Base-by-base conservation (phyloP, 345 rosid species). In the Adansonia digitata region DNA sequence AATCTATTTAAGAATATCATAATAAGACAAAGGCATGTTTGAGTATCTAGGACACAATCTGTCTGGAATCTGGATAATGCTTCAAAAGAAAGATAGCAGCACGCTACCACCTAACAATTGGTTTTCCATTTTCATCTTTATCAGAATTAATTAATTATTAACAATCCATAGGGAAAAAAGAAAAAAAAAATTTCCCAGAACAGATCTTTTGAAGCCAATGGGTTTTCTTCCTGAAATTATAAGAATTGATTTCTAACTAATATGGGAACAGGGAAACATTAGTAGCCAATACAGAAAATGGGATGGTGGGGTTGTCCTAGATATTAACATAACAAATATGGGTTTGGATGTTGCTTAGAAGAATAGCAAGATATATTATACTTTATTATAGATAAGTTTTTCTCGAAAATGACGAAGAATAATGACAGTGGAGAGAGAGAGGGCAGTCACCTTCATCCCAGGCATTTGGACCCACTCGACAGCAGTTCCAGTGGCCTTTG, bases 381-480 rank as follows among this genome's bases (percentile, higher is more conserved):
- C 51, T 76, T 72, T 59, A 51, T 72, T 67, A 48, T 56, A 56
- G 5, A 56, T 24, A 4, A 45, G 31, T 34, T 64, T 68, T 77
- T 45, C 11, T 63, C 18, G 70, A 77, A 10, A 71, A 74, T 69
- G 75, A 68, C 77, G 61, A 56, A 57, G 73, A 61, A 63, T 73
- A 73, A 60, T 67, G 75, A 77, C 24, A 69, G 66, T 11, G 4
- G 27, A 34, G 46, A 49, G 55, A 43, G 37, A 43, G 46, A 39
- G n/a, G 73, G 71, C 74, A 72, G 60, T 63, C 69, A 83, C 94
- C 94, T 95, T 95, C 98, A 93, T 95, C 87, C 99, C 99, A 84
- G 96, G 99, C 99, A 95, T 83, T 89, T 95, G 99, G 90, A 95
- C 96, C 99, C 99, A 95, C 92, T 95, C 99, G 24, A 95, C 93